Base-by-base conservation (phyloP, 176 grass and related monocot species). In the Eragrostis curvula region DNA sequence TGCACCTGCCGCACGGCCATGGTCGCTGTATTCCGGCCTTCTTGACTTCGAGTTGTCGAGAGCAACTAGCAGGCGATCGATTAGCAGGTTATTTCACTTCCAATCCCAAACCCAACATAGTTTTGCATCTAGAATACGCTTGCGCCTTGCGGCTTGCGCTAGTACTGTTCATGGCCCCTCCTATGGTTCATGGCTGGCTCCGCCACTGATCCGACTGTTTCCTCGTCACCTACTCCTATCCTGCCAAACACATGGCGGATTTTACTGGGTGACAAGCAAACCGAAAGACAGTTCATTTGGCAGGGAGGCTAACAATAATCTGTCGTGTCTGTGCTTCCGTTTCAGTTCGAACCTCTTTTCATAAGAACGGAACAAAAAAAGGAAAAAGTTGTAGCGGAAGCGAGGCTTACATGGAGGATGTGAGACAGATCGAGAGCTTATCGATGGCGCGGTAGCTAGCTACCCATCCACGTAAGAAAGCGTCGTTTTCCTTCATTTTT, bases 171-270 rank as follows among this genome's bases (percentile, higher is more conserved):
- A n/a, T n/a, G n/a, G n/a, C n/a, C n/a, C n/a, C n/a, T n/a, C n/a
- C n/a, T n/a, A n/a, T n/a, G n/a, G n/a, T n/a, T n/a, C n/a, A n/a
- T n/a, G n/a, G n/a, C n/a, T n/a, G n/a, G n/a, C n/a, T n/a, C n/a
- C n/a, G n/a, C n/a, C n/a, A n/a, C n/a, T n/a, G n/a, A 36, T 21
- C 71, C 18, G 70, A 16, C 40, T 79, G 21, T 43, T 66, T 64
- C 20, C 9, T 24, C 25, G 28, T 62, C 40, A 55, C 48, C 52
- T 39, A 49, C 74, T 20, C 42, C 25, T 77, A 69, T 70, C 44
- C 23, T 3, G 29, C 16, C 29, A 77, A 87, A 77, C 65, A 39
- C 44, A 20, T 53, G n/a, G 44, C 23, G 16, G 23, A 50, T 85
- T 55, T 55, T 17, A 68, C 62, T 44, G 23, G 51, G 39, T 9